Evolutionary conservation across 2,329 filamentous ascomycete species (phyloP).

Genomic region (Hypoxylon sp.): DNA sequence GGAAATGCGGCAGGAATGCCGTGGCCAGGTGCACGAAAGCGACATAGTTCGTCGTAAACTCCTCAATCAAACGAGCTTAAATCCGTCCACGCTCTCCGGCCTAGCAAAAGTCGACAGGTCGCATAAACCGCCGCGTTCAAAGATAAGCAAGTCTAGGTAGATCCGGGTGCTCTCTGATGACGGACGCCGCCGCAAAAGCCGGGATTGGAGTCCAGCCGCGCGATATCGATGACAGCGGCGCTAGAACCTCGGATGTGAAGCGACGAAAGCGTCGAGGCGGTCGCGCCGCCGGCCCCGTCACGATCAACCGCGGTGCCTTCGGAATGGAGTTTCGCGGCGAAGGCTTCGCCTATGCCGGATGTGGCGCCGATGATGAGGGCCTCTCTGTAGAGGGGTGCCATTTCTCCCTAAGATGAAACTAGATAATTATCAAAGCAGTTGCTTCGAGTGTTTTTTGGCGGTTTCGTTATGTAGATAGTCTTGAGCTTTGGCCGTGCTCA

Average conservation of each 20-base stretch:
- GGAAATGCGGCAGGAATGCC: constrained; percentile 63
- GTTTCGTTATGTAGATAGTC: no score
- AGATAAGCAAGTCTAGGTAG: constrained; percentile 67
- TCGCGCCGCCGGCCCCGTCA: constrained; percentile 64
- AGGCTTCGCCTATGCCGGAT: constrained; percentile 64
- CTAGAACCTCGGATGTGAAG: constrained; percentile 55
- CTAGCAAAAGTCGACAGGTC: constrained; percentile 61
- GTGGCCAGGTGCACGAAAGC: constrained; percentile 61
- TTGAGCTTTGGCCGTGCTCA: no score
- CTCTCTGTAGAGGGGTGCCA: constrained; percentile 66
- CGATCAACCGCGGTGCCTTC: constrained; percentile 63
- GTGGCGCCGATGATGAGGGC: constrained; percentile 67
- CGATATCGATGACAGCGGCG: constrained; percentile 58
- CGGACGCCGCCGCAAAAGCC: constrained; percentile 46
- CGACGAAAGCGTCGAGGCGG: constrained; percentile 62
- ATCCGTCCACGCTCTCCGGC: constrained; percentile 58
- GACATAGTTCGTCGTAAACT: constrained; percentile 64
- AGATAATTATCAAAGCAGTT: no score
- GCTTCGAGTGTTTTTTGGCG: no score
- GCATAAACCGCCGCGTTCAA: constrained; percentile 66
- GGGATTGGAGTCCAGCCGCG: constrained; percentile 58
- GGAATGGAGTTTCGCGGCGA: constrained; percentile 57
- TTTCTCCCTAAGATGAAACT: constrained; percentile 46
- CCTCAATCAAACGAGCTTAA: constrained; percentile 56
- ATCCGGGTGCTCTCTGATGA: constrained; percentile 59